Percentiles rank a stretch among this genome's conserved stretches.
These are phyloP conservation scores for Trichoderma endophyticum DNA, from an alignment of 2,329 filamentous ascomycete genomes.

Conservation along the genomic window DNA sequence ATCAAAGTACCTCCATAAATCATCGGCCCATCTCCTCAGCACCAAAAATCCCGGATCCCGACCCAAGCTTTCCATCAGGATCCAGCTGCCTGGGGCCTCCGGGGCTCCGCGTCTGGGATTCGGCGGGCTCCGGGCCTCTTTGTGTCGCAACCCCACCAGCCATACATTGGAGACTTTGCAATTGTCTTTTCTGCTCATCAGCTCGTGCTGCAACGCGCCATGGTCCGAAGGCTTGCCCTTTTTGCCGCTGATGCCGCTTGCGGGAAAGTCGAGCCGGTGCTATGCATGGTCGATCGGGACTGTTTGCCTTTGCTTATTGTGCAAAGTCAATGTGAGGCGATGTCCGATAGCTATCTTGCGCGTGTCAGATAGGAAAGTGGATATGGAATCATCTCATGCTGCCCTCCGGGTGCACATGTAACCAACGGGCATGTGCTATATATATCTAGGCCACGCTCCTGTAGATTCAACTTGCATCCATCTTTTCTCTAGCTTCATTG, in stretches of 20 bases:
- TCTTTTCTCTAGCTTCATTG: not conserved
- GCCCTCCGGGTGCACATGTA: not conserved
- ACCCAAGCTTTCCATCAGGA: not conserved
- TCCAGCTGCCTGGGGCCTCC: not conserved
- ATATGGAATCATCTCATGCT: not conserved
- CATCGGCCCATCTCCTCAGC: not conserved
- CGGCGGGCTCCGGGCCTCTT: constrained; percentile 29
- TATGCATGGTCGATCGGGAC: not conserved
- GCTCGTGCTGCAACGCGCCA: not conserved
- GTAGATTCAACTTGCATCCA: not conserved
- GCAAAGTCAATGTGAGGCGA: not conserved
- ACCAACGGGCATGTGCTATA: not conserved
- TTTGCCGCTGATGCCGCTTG: constrained; percentile 15
- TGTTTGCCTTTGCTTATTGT: not conserved
- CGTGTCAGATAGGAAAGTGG: not conserved
- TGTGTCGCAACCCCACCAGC: not conserved
- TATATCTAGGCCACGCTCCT: not conserved
- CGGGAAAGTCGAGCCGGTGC: constrained; percentile 1
- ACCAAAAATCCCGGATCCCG: not conserved
- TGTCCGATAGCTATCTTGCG: not conserved
- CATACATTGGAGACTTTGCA: not conserved
- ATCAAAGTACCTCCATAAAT: not conserved
- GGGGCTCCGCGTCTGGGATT: constrained; percentile 25
- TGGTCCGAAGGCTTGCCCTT: not conserved
- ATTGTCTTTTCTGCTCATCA: not conserved